Conservation (phyloP, 495 filamentous ascomycete genomes). For the Saxophila tyrrhenica region DNA sequence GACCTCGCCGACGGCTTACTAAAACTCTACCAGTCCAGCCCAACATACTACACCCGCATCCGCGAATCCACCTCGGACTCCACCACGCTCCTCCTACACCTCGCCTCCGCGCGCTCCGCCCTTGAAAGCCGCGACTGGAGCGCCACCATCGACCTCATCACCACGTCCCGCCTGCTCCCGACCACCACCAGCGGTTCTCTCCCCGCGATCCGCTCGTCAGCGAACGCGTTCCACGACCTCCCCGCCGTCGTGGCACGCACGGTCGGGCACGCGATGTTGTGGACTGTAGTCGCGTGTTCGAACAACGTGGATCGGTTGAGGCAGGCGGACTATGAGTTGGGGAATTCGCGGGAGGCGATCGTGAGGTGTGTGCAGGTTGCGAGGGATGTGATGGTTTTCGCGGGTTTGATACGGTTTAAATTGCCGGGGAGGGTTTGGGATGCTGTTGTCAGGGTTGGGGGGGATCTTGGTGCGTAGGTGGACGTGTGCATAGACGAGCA, state of each 20-base stretch:
- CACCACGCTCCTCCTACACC: conserved; percentile 58
- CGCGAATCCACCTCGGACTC: conserved; percentile 54
- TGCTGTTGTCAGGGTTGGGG: conserved; percentile 62
- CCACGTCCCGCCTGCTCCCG: conserved; percentile 62
- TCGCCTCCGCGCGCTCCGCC: conserved; percentile 62
- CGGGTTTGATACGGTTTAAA: conserved; percentile 84
- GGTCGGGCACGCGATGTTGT: conserved; percentile 78
- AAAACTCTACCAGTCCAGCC: conserved; percentile 61
- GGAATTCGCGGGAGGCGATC: conserved; percentile 55
- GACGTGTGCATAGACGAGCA: no score
- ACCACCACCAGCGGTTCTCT: conserved; percentile 58
- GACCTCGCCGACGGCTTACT: conserved; percentile 70
- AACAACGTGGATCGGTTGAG: conserved; percentile 57
- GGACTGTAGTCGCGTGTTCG: conserved; percentile 78
- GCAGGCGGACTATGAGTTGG: conserved; percentile 55
- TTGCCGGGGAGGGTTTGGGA: conserved; percentile 67
- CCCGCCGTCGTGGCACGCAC: conserved; percentile 70
- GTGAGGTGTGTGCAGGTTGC: conserved; percentile 62
- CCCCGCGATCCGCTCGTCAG: conserved; percentile 57
- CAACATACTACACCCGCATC: conserved; percentile 61
- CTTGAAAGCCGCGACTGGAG: conserved; percentile 65
- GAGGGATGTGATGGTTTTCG: conserved; percentile 86
- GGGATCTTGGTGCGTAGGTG: conserved; percentile 54
- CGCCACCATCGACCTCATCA: conserved; percentile 65
- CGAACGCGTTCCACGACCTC: conserved; percentile 63